A percentile compares a stretch with the other conserved stretches of the same genome.
Evolutionary conservation across 2,329 filamentous ascomycete species (phyloP).

Genomic region (Talaromyces funiculosus): DNA sequence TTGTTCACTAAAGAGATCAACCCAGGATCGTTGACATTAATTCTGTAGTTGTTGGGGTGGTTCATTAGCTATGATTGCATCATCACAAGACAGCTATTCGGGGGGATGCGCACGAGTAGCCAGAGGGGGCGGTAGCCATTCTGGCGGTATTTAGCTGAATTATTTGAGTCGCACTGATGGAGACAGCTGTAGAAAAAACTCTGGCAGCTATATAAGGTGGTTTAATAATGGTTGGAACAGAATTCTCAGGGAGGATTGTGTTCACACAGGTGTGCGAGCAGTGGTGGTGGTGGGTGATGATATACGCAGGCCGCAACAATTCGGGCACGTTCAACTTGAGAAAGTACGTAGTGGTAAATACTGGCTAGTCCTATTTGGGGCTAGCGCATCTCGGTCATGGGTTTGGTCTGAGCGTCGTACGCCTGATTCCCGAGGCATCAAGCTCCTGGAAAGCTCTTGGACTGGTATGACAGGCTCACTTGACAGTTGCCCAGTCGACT

Average conservation of each 20-base stretch:
- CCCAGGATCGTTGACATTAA: slow-evolving; percentile 66
- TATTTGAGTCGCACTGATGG: slow-evolving; percentile 15
- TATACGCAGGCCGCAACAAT: slow-evolving; percentile 11
- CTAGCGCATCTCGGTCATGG: background rate
- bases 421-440: background rate
- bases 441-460: no score
- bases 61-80: background rate
- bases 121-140: slow-evolving; percentile 14
- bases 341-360: slow-evolving; percentile 4
- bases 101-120: slow-evolving; percentile 36
- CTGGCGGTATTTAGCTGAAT: slow-evolving; percentile 11
- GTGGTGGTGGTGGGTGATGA: background rate
- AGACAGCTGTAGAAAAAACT: slow-evolving; percentile 12
- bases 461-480: background rate
- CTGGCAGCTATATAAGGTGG: background rate
- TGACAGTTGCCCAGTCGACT: background rate
- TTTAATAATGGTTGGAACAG: background rate
- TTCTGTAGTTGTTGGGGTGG: slow-evolving; percentile 39
- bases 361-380: background rate
- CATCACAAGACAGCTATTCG: slow-evolving; percentile 12
- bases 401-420: background rate
- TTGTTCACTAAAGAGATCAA: slow-evolving; percentile 89
- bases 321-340: slow-evolving; percentile 2
- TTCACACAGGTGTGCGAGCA: background rate
- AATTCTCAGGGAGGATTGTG: background rate